These are phyloP conservation scores for Letharia lupina DNA, from an alignment of 495 filamentous ascomycete genomes.

Conservation along the genomic window DNA sequence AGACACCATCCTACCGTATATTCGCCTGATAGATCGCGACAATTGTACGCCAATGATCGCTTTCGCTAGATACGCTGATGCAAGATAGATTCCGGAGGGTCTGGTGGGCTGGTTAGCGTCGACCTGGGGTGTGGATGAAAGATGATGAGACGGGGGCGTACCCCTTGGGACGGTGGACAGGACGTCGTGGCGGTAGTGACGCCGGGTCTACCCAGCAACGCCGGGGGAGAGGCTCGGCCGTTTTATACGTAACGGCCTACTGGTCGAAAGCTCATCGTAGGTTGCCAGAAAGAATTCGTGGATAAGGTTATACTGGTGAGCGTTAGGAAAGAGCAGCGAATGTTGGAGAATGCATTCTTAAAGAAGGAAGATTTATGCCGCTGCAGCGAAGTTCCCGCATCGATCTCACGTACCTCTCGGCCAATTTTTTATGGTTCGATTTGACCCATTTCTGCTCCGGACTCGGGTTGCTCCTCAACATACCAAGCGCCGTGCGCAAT, in stretches of 20 bases:
- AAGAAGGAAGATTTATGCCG: not conserved
- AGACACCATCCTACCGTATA: not conserved
- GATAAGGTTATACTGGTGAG: not conserved
- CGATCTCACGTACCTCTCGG: not conserved
- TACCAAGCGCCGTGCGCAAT: not conserved
- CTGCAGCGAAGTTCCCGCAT: not conserved
- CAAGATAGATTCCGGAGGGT: not conserved
- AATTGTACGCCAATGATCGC: not conserved
- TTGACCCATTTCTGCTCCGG: slow-evolving; percentile 5
- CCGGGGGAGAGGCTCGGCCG: not conserved
- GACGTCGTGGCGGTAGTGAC: too few species aligned
- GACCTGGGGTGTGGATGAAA: not conserved
- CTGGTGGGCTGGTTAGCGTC: not conserved
- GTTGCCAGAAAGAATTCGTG: not conserved
- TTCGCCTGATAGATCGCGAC: not conserved
- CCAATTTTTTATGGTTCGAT: not conserved
- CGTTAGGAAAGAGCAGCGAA: not conserved
- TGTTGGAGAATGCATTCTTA: not conserved
- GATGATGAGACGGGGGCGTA: not conserved
- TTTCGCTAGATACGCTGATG: not conserved
- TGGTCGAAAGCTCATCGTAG: not conserved
- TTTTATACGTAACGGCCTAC: not conserved
- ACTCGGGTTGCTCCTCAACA: slow-evolving; percentile 1
- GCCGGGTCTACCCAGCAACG: not conserved
- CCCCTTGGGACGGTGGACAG: not conserved